Evolutionary conservation across 441 rosid genomes (phyloP).

Genomic region (Corymbia citriodora): DNA sequence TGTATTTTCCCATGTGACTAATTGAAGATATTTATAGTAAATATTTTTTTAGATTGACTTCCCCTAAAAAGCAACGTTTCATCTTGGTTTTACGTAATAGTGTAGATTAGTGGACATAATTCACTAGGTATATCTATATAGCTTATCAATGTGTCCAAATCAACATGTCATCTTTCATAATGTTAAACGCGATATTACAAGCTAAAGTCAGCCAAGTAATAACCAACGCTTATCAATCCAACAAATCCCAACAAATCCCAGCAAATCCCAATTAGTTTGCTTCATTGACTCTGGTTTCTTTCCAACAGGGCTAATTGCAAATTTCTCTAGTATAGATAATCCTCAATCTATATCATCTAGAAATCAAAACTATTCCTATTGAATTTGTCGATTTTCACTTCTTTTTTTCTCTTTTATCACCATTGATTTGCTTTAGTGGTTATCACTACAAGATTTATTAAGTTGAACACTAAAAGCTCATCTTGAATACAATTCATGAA

Average conservation of each 20-base stretch:
- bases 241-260: too few species aligned
- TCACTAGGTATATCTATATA: not conserved
- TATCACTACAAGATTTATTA: not conserved
- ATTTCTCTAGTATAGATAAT: not conserved
- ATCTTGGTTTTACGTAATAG: too few species aligned
- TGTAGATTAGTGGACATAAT: not conserved
- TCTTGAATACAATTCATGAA: not conserved
- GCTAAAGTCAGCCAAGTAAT: not conserved
- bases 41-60: too few species aligned
- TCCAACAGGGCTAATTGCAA: not conserved
- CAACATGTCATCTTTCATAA: not conserved
- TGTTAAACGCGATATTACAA: too few species aligned
- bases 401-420: not conserved
- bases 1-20: not conserved
- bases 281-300: not conserved
- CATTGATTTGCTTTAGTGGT: not conserved
- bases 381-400: not conserved
- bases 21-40: not conserved
- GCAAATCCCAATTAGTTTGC: not conserved
- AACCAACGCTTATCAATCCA: too few species aligned
- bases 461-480: not conserved
- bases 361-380: not conserved
- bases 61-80: not conserved
- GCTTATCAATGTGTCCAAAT: not conserved
- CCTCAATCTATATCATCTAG: not conserved